A percentile compares a stretch with the other conserved stretches of the same genome.
Evolutionary conservation across 495 filamentous ascomycete genomes (phyloP).

Genomic region (Choiromyces venosus): DNA sequence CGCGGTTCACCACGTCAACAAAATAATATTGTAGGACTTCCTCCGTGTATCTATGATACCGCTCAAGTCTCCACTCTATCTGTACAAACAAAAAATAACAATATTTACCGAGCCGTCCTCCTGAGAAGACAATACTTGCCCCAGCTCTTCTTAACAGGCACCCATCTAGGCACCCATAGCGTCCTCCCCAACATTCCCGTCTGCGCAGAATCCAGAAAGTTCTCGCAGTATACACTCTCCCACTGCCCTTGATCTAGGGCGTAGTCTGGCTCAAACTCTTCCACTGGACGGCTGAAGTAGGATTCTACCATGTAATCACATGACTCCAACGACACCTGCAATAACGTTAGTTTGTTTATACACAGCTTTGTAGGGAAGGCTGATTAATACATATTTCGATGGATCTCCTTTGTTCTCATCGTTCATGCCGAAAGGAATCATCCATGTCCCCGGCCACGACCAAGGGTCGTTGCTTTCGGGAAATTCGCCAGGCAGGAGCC

Average conservation of each 20-base stretch:
- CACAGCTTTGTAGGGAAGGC: background rate
- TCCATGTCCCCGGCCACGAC: conserved; percentile 62
- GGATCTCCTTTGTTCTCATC: conserved; percentile 82
- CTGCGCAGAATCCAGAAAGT: conserved; percentile 71
- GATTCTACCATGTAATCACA: conserved; percentile 89
- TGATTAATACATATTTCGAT: conserved; percentile 66
- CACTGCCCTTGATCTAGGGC: conserved; percentile 62
- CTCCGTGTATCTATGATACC: too few relatives aligned
- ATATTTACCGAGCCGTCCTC: background rate
- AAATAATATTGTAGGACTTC: background rate
- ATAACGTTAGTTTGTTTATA: background rate
- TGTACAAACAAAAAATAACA: background rate
- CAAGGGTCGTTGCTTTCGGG: conserved; percentile 55
- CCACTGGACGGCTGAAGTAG: conserved; percentile 57
- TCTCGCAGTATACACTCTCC: conserved; percentile 65
- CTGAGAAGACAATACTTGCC: conserved; percentile 40
- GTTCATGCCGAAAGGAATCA: conserved; percentile 80
- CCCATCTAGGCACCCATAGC: conserved; percentile 66
- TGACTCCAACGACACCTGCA: conserved; percentile 59
- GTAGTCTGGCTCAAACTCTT: conserved; percentile 68
- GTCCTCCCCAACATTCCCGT: conserved; percentile 71
- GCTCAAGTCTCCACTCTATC: background rate
- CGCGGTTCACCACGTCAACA: background rate
- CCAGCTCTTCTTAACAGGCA: conserved; percentile 26
- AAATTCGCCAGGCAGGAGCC: conserved; percentile 88